phyloP scores from a whole-genome alignment of 441 rosid genomes.

The Gossypium davidsonii region DNA sequence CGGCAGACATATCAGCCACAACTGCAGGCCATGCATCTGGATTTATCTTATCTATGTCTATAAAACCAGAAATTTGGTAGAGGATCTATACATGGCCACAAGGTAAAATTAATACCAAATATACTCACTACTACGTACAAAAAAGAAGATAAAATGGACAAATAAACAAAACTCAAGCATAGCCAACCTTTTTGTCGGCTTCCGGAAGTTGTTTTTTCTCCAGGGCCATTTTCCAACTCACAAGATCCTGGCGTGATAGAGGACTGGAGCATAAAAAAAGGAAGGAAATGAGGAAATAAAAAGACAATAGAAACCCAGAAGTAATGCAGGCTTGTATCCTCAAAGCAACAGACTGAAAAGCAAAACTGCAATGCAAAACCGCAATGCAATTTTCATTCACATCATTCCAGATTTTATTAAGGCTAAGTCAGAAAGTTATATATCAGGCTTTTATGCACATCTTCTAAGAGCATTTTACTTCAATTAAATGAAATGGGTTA shows the following conservation, averaged over 20 bases:
- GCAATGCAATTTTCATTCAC: not conserved
- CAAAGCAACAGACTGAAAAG: not conserved
- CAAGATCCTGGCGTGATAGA: slow-evolving; percentile 89
- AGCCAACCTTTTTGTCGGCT: slow-evolving; percentile 66
- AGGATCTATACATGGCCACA: slow-evolving; percentile 36
- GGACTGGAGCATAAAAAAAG: slow-evolving; percentile 35
- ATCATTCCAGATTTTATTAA: not conserved
- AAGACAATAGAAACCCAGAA: not conserved
- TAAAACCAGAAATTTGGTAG: slow-evolving; percentile 73
- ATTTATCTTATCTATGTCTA: slow-evolving; percentile 71
- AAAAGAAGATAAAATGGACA: not conserved
- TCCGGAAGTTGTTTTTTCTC: slow-evolving; percentile 79
- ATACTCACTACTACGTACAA: not conserved
- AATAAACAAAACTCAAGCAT: slow-evolving; percentile 7
- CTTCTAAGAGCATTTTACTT: not conserved
- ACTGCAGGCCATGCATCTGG: slow-evolving; percentile 94
- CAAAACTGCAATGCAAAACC: slow-evolving; percentile 1
- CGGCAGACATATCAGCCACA: slow-evolving; percentile 74
- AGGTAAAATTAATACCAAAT: slow-evolving; percentile 14
- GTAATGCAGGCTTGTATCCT: not conserved
- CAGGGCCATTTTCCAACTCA: slow-evolving; percentile 96
- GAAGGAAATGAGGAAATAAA: slow-evolving; percentile 5
- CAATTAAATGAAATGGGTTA: not conserved
- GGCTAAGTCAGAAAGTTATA: not conserved
- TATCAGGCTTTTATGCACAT: not conserved